Evolutionary conservation across 1,139 yeast species (phyloP), one percentile per base, ranked within the genome.

Genomic region (Taphrina communis): DNA sequence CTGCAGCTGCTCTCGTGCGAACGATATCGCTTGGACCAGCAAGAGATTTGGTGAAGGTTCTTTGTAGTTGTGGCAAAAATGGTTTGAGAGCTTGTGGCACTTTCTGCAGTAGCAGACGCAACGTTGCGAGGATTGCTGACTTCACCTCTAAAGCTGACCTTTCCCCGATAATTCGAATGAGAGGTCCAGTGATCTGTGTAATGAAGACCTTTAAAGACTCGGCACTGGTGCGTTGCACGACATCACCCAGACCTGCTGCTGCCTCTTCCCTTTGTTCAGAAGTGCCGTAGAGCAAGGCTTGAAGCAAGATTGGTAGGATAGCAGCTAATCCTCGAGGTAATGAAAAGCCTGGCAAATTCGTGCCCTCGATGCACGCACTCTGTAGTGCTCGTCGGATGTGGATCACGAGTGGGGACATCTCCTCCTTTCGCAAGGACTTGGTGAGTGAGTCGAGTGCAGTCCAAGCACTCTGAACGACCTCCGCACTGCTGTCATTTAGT

Each of bases 141-240:
- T 94, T 94, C 75, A 94, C 90, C 74, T 91, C 96, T 72, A 96
- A 84, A 42, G 88, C 85, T 73, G 90, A 94, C 78, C 97, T 87
- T 79, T 95, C 99, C 75, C 99, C 99, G 77, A 94, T 90, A 70
- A 93, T 97, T 83, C 99, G 91, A 80, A 95, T 95, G 77, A 95
- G 84, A 61, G 99, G 99, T 80, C 99, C 99, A 48, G 97, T 93
- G 73, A 95, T 90, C 56, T 88, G 87, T 11, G 99, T 94, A 36
- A 96, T 97, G 78, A 88, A 90, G 52, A 97, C 91, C 78, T 87
- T 90, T 79, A 95, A 85, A 74, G 85, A 84, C 42, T 84, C 86
- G 6, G 95, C 86, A 46, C 97, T 96, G 0, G 98, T 90, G 76
- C 92, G 88, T 66, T 88, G 90, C 70, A 93, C 89, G 72, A 94